Percentiles rank a stretch among this genome's conserved stretches.
phyloP scores from a whole-genome alignment of 2,329 filamentous ascomycete genomes.

The Cordyceps cicadae region DNA sequence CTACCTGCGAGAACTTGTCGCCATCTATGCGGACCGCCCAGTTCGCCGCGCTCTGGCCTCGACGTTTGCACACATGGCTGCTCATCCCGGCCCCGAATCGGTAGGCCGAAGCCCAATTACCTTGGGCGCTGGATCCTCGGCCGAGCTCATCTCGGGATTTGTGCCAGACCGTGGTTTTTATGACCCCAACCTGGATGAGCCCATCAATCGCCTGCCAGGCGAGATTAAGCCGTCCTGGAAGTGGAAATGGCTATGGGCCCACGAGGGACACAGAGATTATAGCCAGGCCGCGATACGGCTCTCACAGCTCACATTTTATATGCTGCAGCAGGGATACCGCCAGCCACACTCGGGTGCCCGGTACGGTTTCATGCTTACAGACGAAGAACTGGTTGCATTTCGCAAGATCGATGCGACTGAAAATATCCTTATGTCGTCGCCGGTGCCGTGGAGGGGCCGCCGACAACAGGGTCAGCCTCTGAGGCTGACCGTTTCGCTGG shows the following conservation, averaged over 20 bases:
- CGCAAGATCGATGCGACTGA: no score
- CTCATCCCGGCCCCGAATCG: not conserved
- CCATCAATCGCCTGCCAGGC: not conserved
- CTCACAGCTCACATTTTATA: not conserved
- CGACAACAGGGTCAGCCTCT: not conserved
- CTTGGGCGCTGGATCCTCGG: not conserved
- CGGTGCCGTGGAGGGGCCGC: not conserved
- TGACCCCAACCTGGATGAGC: not conserved
- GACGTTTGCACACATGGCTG: not conserved
- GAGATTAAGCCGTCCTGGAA: not conserved
- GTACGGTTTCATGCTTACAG: constrained; percentile 2
- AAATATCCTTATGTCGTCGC: no score
- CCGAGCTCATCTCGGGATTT: not conserved
- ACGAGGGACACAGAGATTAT: accelerated
- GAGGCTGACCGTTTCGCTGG: not conserved
- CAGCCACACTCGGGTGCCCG: not conserved
- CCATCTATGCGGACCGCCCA: not conserved
- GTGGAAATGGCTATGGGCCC: not conserved
- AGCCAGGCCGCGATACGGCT: not conserved
- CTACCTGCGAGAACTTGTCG: not conserved
- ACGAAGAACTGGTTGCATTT: not conserved
- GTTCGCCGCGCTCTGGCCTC: not conserved
- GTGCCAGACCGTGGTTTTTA: not conserved
- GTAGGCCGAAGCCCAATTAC: not conserved
- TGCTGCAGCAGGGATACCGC: not conserved